Evolutionary conservation across 2,329 filamentous ascomycete species (phyloP).

Genomic region (Fusarium sp.): DNA sequence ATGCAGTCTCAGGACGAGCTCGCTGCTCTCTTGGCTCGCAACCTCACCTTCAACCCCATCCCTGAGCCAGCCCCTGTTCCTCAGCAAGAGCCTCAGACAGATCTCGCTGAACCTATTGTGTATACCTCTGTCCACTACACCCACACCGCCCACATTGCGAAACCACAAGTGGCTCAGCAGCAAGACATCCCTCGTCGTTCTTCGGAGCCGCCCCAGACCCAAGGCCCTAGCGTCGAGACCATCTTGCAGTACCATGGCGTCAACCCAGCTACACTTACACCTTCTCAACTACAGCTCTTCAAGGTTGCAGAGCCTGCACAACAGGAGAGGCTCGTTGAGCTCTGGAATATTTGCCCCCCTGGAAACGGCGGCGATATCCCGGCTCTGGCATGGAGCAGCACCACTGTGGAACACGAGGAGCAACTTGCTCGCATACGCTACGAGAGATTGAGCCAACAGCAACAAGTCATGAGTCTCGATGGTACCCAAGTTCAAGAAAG

Average conservation of each 20-base stretch:
- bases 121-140: conserved; percentile 88
- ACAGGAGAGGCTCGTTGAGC: conserved; percentile 78
- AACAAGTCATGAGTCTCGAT: conserved; percentile 63
- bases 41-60: conserved; percentile 71
- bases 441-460: conserved; percentile 56
- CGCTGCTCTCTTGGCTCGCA: conserved; percentile 79
- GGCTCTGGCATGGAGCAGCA: conserved; percentile 63
- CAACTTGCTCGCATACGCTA: conserved; percentile 70
- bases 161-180: conserved; percentile 50
- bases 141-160: conserved; percentile 74
- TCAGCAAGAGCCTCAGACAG: conserved; percentile 48
- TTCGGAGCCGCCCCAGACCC: conserved; percentile 62
- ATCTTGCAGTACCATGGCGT: conserved; percentile 75
- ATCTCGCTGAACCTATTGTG: conserved; percentile 61
- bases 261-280: conserved; percentile 74
- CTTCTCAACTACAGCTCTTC: conserved; percentile 82
- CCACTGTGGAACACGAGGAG: conserved; percentile 67
- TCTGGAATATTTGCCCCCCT: conserved; percentile 86
- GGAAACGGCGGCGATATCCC: conserved; percentile 65
- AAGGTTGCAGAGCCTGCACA: conserved; percentile 78
- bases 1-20: conserved; percentile 84
- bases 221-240: conserved; percentile 63
- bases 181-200: conserved; percentile 58
- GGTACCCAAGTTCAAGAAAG: conserved; percentile 62
- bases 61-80: conserved; percentile 28